A percentile compares a stretch with the other conserved stretches of the same genome.
phyloP scores from a whole-genome alignment of 306 rosid species.

The Castanopsis chinensis region DNA sequence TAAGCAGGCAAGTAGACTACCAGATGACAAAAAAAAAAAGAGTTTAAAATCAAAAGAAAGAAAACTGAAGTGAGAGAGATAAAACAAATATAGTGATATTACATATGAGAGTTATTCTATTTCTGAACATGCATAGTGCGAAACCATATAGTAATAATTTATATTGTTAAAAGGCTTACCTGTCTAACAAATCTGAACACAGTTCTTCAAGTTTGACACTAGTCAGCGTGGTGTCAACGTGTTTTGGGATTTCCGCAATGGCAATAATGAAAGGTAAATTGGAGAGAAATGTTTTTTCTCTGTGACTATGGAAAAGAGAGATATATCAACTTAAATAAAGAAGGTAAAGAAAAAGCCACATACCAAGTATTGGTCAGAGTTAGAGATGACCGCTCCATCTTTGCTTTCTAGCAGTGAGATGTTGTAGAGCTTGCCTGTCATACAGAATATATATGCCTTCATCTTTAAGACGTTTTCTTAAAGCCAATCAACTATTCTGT shows the following conservation, averaged over 20 bases:
- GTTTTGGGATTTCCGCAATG: slow-evolving; percentile 92
- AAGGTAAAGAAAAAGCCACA: not conserved
- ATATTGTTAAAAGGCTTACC: slow-evolving; percentile 42
- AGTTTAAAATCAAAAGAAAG: too few species aligned
- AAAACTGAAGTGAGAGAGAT: too few species aligned
- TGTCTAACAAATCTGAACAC: slow-evolving; percentile 89
- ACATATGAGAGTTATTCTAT: too few species aligned
- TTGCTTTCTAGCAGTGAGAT: slow-evolving; percentile 92
- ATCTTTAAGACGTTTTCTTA: too few species aligned
- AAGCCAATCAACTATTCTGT: too few species aligned
- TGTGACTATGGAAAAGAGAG: not conserved
- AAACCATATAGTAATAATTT: too few species aligned
- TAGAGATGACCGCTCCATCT: slow-evolving; percentile 95
- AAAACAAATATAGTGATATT: too few species aligned
- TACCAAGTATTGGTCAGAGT: slow-evolving; percentile 87
- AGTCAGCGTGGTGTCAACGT: slow-evolving; percentile 81
- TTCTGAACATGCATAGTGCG: too few species aligned
- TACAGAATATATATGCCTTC: too few species aligned
- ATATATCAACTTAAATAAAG: not conserved
- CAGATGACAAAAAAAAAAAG: too few species aligned
- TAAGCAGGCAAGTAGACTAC: too few species aligned
- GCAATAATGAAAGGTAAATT: slow-evolving; percentile 96
- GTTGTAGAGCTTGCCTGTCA: slow-evolving; percentile 99
- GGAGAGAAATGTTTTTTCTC: slow-evolving; percentile 6
- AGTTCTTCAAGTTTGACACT: slow-evolving; percentile 91